Evolutionary conservation across 1,284 basidiomycete genomes (phyloP).

Genomic region (Apiotrichum veenhuisii): DNA sequence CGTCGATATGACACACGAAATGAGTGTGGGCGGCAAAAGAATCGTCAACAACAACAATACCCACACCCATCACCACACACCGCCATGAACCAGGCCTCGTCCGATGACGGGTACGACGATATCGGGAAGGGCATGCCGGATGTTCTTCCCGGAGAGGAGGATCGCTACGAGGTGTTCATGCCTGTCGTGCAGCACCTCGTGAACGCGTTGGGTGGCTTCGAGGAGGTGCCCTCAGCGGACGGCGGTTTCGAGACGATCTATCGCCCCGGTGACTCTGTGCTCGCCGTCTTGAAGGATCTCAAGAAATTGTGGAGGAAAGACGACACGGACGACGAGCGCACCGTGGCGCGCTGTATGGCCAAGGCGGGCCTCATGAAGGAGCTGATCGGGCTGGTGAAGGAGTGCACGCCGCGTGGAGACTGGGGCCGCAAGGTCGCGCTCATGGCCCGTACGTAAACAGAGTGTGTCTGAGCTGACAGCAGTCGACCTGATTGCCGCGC

Average conservation of each 20-base stretch:
- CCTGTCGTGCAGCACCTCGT: conserved; percentile 46
- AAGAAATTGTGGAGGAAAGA: conserved; percentile 93
- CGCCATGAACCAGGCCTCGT: conserved; percentile 9
- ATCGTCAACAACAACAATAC: background rate
- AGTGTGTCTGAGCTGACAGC: background rate
- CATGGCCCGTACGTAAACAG: conserved; percentile 58
- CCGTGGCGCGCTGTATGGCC: conserved; percentile 85
- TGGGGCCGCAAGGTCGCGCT: conserved; percentile 66
- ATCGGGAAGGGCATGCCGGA: conserved; percentile 6
- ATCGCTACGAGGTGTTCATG: conserved; percentile 41
- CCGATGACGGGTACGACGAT: conserved; percentile 2
- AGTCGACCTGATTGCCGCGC: conserved; percentile 81
- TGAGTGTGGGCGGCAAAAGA: background rate
- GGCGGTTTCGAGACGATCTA: conserved; percentile 57
- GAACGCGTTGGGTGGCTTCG: conserved; percentile 49
- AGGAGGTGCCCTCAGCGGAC: conserved; percentile 55
- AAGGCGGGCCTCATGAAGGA: conserved; percentile 80
- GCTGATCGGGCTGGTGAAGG: conserved; percentile 75
- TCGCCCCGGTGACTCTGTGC: conserved; percentile 74
- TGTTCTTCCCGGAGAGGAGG: conserved; percentile 17
- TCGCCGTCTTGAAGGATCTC: conserved; percentile 82
- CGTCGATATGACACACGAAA: background rate
- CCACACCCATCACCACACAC: background rate
- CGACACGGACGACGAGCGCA: conserved; percentile 89
- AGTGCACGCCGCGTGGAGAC: conserved; percentile 64